Conservation (phyloP, 1,284 basidiomycete species). For the Cryptococcus sp. region DNA sequence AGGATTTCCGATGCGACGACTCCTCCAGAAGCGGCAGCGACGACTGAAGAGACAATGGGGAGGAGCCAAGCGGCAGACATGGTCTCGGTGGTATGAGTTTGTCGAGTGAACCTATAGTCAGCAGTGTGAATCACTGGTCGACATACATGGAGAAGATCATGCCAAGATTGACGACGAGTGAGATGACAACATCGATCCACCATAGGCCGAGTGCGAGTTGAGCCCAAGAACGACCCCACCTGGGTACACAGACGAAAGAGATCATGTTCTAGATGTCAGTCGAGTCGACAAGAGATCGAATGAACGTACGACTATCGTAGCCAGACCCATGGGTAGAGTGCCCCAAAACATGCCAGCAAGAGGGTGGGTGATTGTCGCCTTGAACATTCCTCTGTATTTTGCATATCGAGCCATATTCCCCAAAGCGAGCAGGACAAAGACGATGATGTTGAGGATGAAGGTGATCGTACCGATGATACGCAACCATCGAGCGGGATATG, state of each 20-base stretch:
- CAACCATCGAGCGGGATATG: conserved; percentile 48
- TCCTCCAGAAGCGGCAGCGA: conserved; percentile 61
- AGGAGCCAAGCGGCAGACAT: conserved; percentile 64
- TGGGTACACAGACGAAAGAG: conserved; percentile 45
- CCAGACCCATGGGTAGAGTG: conserved; percentile 64
- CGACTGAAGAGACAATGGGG: conserved; percentile 65
- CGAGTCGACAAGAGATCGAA: conserved; percentile 24
- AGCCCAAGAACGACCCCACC: conserved; percentile 54
- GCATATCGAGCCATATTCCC: conserved; percentile 54
- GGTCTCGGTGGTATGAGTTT: conserved; percentile 55
- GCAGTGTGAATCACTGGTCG: not conserved
- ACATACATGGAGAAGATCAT: conserved; percentile 60
- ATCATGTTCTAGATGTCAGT: conserved; percentile 47
- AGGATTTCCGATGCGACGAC: conserved; percentile 54
- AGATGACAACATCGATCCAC: conserved; percentile 63
- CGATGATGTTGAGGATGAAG: conserved; percentile 61
- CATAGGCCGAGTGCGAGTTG: conserved; percentile 63
- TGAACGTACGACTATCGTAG: conserved; percentile 55
- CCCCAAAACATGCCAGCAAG: conserved; percentile 63
- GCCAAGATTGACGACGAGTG: conserved; percentile 59
- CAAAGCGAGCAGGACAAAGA: conserved; percentile 57
- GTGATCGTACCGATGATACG: conserved; percentile 48
- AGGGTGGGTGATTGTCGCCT: conserved; percentile 56
- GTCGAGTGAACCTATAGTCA: conserved; percentile 55
- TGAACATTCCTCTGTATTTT: conserved; percentile 57